phyloP scores from a whole-genome alignment of 176 grass and related monocot genomes.

The Luzula sylvatica region DNA sequence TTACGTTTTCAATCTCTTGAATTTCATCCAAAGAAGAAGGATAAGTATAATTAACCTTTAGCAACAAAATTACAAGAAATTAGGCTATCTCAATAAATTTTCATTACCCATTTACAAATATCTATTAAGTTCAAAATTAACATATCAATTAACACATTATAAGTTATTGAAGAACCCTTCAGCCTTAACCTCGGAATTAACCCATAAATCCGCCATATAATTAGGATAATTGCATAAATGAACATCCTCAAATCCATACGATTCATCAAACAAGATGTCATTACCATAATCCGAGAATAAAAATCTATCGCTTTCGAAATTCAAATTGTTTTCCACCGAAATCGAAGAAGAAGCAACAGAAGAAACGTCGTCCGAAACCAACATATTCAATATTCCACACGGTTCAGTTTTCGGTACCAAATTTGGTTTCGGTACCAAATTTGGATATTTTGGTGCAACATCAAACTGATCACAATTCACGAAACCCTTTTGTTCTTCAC shows the following conservation, averaged over 20 bases:
- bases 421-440: background rate
- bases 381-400: background rate
- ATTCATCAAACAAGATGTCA: too few relatives aligned
- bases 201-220: conserved; percentile 17
- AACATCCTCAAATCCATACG: conserved; percentile 6
- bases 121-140: too few relatives aligned
- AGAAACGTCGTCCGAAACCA: conserved; percentile 4
- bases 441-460: background rate
- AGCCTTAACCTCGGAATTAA: conserved; percentile 17
- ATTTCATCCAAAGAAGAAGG: too few relatives aligned
- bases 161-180: conserved; percentile 13
- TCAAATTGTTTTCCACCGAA: conserved; percentile 4
- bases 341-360: conserved; percentile 10
- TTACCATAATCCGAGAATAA: conserved; percentile 5
- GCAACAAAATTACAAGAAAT: too few relatives aligned
- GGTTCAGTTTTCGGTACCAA: background rate
- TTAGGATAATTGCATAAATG: background rate
- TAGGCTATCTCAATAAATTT: too few relatives aligned
- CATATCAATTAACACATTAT: too few relatives aligned
- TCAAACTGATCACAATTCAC: conserved; percentile 1
- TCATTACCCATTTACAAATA: too few relatives aligned
- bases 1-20: too few relatives aligned
- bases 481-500: conserved; percentile 5
- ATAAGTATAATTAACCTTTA: too few relatives aligned
- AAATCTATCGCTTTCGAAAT: background rate